phyloP scores from a whole-genome alignment of 805 yeast genomes.

The Cyberlindnera maclurae region DNA sequence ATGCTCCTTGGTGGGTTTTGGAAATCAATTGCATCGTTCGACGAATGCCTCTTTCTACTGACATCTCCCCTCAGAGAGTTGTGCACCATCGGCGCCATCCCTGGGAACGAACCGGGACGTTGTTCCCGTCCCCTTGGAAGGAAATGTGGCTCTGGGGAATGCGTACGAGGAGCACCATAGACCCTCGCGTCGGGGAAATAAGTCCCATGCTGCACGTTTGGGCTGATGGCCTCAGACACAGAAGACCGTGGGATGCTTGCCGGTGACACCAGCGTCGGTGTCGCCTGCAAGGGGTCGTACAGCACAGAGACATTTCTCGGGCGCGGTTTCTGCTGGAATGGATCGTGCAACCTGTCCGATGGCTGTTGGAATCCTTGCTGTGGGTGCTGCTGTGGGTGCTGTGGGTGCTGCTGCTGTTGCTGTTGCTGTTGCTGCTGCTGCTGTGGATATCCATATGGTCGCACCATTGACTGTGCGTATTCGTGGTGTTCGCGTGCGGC shows the following conservation, averaged over 20 bases:
- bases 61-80: slow-evolving; percentile 11
- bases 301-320: slow-evolving; percentile 22
- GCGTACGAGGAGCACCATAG: slow-evolving; percentile 5
- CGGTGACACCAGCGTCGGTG: slow-evolving; percentile 11
- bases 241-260: slow-evolving; percentile 13
- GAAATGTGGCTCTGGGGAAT: slow-evolving; percentile 12
- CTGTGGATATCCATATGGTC: background rate
- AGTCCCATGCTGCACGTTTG: background rate
- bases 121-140: slow-evolving; percentile 10
- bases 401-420: slow-evolving; percentile 3
- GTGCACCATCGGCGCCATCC: slow-evolving; percentile 14
- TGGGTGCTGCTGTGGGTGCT: slow-evolving; percentile 3
- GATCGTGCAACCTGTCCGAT: slow-evolving; percentile 18
- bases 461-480: too few species aligned
- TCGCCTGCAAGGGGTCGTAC: slow-evolving; percentile 23
- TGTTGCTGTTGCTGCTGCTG: slow-evolving; percentile 5
- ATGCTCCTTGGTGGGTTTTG: slow-evolving; percentile 21
- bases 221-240: slow-evolving; percentile 8
- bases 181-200: slow-evolving; percentile 19
- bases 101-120: slow-evolving; percentile 21
- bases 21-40: slow-evolving; percentile 15
- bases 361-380: slow-evolving; percentile 6
- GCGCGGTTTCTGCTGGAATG: slow-evolving; percentile 18
- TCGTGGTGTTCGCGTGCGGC: slow-evolving; percentile 13
- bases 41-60: slow-evolving; percentile 19